A percentile compares a stretch with the other conserved stretches of the same genome.
Evolutionary conservation across 2,329 filamentous ascomycete species (phyloP).

Genomic region (Penicillium griseofulvum): DNA sequence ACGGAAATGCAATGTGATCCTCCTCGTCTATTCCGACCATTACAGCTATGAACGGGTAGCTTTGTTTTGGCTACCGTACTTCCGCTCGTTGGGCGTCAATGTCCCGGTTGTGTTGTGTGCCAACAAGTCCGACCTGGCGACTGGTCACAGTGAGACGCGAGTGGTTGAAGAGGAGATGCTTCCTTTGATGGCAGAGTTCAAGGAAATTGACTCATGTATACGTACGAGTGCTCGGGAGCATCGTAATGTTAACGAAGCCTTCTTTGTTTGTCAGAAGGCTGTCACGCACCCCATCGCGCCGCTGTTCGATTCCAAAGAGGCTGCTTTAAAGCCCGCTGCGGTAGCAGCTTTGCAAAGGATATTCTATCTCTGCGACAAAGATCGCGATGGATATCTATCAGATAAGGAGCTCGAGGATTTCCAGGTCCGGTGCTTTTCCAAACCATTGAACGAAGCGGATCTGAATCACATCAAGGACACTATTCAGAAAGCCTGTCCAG

Average conservation of each 20-base stretch:
- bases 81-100: constrained; percentile 95
- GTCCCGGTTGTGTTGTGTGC: constrained; percentile 95
- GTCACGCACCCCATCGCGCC: constrained; percentile 96
- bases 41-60: constrained; percentile 98
- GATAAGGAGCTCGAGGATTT: constrained; percentile 90
- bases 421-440: constrained; percentile 88
- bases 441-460: constrained; percentile 75
- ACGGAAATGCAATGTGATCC: constrained; percentile 92
- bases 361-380: constrained; percentile 94
- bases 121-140: constrained; percentile 90
- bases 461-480: constrained; percentile 87
- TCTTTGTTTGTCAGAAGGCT: constrained; percentile 97
- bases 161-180: constrained; percentile 97
- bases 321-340: constrained; percentile 79
- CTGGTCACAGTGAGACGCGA: constrained; percentile 72
- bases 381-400: constrained; percentile 89
- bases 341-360: constrained; percentile 82
- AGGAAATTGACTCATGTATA: constrained; percentile 98
- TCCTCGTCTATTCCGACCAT: constrained; percentile 95
- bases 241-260: constrained; percentile 91
- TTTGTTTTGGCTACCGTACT: constrained; percentile 98
- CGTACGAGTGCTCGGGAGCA: constrained; percentile 88
- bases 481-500: constrained; percentile 67
- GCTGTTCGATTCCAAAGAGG: constrained; percentile 94
- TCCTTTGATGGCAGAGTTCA: constrained; percentile 96